Percentiles rank a stretch among this genome's conserved stretches.
Evolutionary conservation across 2,329 filamentous ascomycete species (phyloP).

Genomic region (Fusarium sp.): DNA sequence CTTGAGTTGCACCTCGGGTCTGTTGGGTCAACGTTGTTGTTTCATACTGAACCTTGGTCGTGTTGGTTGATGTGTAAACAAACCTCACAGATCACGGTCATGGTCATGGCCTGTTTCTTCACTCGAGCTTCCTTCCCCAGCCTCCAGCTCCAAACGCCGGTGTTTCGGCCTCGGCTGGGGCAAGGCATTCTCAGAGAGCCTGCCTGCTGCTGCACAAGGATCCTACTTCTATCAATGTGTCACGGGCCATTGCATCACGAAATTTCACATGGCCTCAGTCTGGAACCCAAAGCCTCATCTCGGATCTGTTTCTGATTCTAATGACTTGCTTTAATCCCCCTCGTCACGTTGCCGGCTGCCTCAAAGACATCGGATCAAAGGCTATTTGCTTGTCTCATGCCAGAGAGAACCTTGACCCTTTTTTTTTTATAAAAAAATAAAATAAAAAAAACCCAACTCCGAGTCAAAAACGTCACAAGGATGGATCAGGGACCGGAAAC

Average conservation of each 20-base stretch:
- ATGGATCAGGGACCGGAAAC: slow-evolving; percentile 11
- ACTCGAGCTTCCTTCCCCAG: slow-evolving; percentile 6
- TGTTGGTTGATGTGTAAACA: slow-evolving; percentile 10
- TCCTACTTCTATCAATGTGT: background rate
- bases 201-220: background rate
- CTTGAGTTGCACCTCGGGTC: background rate
- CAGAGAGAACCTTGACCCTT: background rate
- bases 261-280: background rate
- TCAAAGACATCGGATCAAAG: background rate
- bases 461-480: background rate
- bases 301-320: slow-evolving; percentile 32
- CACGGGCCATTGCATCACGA: background rate
- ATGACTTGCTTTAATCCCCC: background rate
- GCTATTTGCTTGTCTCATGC: background rate
- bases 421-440: too few relatives aligned
- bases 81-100: slow-evolving; percentile 10
- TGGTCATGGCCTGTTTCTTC: slow-evolving; percentile 15
- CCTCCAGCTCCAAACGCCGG: slow-evolving; percentile 22
- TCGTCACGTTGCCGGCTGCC: slow-evolving; percentile 7
- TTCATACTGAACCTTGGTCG: slow-evolving; percentile 24
- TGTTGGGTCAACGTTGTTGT: slow-evolving; percentile 23
- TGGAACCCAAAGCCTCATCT: slow-evolving; percentile 25
- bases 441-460: too few relatives aligned
- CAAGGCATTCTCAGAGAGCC: slow-evolving; percentile 16
- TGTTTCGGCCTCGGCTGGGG: slow-evolving; percentile 28